Base-by-base conservation (phyloP, 192 early-diverging fungal genomes). In the Backusella tuberculispora region DNA sequence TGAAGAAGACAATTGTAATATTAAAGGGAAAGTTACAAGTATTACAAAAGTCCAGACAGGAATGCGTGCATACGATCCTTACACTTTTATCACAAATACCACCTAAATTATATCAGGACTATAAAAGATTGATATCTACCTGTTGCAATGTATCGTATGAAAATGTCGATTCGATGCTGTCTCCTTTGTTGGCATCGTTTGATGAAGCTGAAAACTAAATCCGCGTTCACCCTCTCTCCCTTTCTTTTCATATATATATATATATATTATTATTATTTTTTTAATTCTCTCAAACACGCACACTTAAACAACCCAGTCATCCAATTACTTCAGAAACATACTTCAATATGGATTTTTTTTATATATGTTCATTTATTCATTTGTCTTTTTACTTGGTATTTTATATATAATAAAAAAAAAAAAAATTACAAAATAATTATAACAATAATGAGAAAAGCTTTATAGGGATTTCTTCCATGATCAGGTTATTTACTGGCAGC, bases 101-200 rank as follows among this genome's bases (percentile, higher is more conserved):
- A 10, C 76, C 79, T 21, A 80, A 83, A 29, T 74, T 83, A 15
- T 85, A 88, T 46, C 79, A 90, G 13, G 81, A 88, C 17, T 94
- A 91, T 82, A 90, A 90, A 72, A 79, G 84, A 6, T 79, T 94
- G 48, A 90, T 94, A 75, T 84, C 88, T 10, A 78, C 85, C 47
- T 92, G 91, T 73, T 92, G 90, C 75, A 83, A 85, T 29, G 87
- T 94, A 7, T 74, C 81, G 43, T 78, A 90, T 47, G 87, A 91
- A 34, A 82, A 87, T 60, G 89, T 94, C 0, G 89, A 89, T 72
- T 77, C 78, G 15, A 76, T 92, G 65, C 71, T 94, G 10, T 78
- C 74, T 6, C 87, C 89, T 12, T 72, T 94, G 38, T 63, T 92
- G 65, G 80, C 78, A 40, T 90, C 92, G 13, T 84, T 92, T n/a